These are phyloP conservation scores for Peribolospora baueri DNA, from an alignment of 768 basidiomycete genomes.

Conservation along the genomic window DNA sequence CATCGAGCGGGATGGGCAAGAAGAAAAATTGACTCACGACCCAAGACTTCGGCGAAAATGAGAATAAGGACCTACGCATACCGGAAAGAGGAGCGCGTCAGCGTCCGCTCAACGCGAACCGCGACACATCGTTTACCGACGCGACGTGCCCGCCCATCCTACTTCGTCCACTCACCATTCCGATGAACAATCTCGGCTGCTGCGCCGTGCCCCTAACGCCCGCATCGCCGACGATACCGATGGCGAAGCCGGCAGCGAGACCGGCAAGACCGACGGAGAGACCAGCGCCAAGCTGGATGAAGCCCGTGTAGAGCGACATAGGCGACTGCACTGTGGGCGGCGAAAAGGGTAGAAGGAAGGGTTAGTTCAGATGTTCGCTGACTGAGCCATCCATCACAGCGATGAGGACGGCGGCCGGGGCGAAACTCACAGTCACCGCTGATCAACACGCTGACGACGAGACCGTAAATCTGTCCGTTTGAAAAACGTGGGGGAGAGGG, in stretches of 20 bases:
- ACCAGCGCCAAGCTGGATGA: constrained; percentile 81
- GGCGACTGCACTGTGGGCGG: constrained; percentile 31
- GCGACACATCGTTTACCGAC: too few relatives aligned
- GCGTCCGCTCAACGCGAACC: too few relatives aligned
- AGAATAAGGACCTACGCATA: constrained; percentile 56
- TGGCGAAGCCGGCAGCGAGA: constrained; percentile 84
- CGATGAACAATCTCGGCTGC: constrained; percentile 78
- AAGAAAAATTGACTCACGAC: background rate
- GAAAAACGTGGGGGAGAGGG: background rate
- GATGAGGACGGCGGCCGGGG: background rate
- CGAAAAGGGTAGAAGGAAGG: background rate
- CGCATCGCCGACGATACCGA: constrained; percentile 96
- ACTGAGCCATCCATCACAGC: background rate
- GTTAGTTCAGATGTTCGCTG: background rate
- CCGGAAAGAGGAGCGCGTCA: too few relatives aligned
- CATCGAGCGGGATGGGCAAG: background rate
- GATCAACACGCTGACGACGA: constrained; percentile 97
- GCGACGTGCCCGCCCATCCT: background rate
- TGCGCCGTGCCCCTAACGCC: constrained; percentile 95
- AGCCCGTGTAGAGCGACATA: constrained; percentile 83
- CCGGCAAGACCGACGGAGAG: constrained; percentile 79
- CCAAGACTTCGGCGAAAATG: constrained; percentile 19
- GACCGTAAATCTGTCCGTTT: constrained; percentile 51
- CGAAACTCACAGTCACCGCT: constrained; percentile 44
- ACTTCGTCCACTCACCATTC: constrained; percentile 32